Evolutionary conservation across 2,329 filamentous ascomycete species (phyloP), one percentile per base, ranked within the genome.

Genomic region (Botrytis medusae): DNA sequence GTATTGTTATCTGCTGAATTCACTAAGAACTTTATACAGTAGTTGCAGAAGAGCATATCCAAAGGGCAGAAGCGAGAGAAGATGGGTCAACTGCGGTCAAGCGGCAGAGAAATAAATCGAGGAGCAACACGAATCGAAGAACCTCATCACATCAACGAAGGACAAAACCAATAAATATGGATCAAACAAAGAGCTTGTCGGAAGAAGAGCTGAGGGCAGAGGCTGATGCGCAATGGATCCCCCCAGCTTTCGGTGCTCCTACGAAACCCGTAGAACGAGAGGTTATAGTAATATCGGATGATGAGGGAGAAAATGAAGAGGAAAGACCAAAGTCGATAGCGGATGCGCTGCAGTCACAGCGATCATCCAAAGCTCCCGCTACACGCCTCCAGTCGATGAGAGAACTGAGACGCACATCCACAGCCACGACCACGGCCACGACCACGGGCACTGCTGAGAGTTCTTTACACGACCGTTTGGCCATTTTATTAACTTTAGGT

Each of bases 191-290:
- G 7, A 74, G 69, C 62, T 60, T 69, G n/a, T 74, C 75, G 61
- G 75, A 77, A 22, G 71, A 69, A 32, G 74, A 78, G 32, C 74
- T 71, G 60, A 65, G 72, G 22, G 40, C 69, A 22, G 46, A 61
- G 10, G 18, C 76, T 16, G 75, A 79, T 63, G 57, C 72, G 10
- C 77, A 74, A 51, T 80, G 77, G 77, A 72, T 68, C 5, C 78
- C 78, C 5, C 75, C 77, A n/a, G 42, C 70, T 2, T 69, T 78
- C 22, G 74, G 68, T 34, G 12, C 51, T 51, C 69, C 74, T 25
- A 68, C 67, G 34, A 64, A 59, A 63, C 12, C 22, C 0, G n/a
- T n/a, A 37, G 62, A 59, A 37, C 29, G 20, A 46, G 71, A 69
- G 51, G 37, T 68, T 37, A 57, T 57, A 63, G 44, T 32, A 16